These are phyloP conservation scores for Mucor racemosus DNA, from an alignment of 371 early-diverging fungal species.

Conservation along the genomic window DNA sequence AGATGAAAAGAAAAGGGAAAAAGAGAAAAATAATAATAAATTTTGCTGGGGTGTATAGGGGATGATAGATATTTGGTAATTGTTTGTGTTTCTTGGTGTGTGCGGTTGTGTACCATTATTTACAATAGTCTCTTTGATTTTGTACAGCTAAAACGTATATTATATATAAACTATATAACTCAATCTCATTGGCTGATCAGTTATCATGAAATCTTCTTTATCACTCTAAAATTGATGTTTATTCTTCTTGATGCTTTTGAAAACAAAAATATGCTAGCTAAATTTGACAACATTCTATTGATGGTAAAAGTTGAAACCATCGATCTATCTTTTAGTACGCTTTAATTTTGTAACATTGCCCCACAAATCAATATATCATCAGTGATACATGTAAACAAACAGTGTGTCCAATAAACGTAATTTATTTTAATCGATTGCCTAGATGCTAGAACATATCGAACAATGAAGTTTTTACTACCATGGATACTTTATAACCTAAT, in stretches of 20 bases:
- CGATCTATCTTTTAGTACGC: too few species aligned
- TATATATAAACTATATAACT: not conserved
- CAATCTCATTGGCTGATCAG: not conserved
- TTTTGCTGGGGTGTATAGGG: slow-evolving; percentile 4
- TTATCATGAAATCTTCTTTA: not conserved
- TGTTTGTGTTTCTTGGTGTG: slow-evolving; percentile 7
- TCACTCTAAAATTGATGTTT: not conserved
- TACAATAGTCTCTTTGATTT: not conserved
- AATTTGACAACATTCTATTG: not conserved
- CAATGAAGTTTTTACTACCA: too few species aligned
- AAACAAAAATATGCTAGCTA: not conserved
- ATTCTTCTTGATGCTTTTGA: not conserved
- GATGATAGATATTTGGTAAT: not conserved
- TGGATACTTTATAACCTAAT: too few species aligned
- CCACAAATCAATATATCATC: not conserved
- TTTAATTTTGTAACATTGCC: not conserved
- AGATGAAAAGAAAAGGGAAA: not conserved
- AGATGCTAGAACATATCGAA: too few species aligned
- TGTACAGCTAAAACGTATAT: not conserved
- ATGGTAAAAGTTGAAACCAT: not conserved
- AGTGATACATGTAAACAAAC: not conserved
- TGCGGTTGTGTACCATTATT: slow-evolving; percentile 8
- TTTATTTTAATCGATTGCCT: not conserved
- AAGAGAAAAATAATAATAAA: not conserved
- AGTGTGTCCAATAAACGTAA: not conserved